Conservation (phyloP, 306 rosid species). For the Neltuma alba region DNA sequence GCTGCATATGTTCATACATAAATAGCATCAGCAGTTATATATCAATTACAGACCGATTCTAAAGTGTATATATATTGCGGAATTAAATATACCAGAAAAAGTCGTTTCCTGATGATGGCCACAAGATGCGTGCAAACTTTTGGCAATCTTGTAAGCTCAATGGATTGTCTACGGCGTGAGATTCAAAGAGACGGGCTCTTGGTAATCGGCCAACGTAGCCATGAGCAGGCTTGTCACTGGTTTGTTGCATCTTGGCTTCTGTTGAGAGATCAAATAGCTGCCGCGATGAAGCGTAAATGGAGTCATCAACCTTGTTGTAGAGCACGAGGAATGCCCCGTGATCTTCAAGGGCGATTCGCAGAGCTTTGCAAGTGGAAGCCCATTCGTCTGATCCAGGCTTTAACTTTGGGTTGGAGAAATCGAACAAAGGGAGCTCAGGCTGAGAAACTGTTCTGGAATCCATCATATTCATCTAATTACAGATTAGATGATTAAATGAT, state of each 20-base stretch:
- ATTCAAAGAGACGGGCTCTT: conserved; percentile 23
- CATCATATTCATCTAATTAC: not conserved
- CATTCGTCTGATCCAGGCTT: conserved; percentile 28
- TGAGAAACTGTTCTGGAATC: not conserved
- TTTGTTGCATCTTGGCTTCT: conserved; percentile 14
- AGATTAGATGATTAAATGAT: not conserved
- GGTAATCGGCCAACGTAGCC: conserved; percentile 25
- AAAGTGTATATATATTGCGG: too few species aligned
- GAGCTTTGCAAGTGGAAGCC: conserved; percentile 9
- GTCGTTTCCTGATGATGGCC: conserved; percentile 41
- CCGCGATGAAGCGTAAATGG: conserved; percentile 10
- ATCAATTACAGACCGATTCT: not conserved
- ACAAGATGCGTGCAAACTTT: conserved; percentile 25
- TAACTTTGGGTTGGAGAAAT: not conserved
- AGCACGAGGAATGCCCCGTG: conserved; percentile 26
- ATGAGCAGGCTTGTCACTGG: conserved; percentile 33
- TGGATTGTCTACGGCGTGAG: conserved; percentile 36
- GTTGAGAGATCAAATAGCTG: conserved; percentile 26
- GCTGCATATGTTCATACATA: not conserved
- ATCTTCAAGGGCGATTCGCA: conserved; percentile 36
- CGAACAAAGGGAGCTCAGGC: not conserved
- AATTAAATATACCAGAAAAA: conserved; percentile 16
- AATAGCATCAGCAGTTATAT: not conserved
- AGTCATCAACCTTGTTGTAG: not conserved
- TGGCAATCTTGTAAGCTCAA: conserved; percentile 1